Evolutionary conservation across 169 alveolate genomes (phyloP).

Genomic region (Plasmodium adleri): DNA sequence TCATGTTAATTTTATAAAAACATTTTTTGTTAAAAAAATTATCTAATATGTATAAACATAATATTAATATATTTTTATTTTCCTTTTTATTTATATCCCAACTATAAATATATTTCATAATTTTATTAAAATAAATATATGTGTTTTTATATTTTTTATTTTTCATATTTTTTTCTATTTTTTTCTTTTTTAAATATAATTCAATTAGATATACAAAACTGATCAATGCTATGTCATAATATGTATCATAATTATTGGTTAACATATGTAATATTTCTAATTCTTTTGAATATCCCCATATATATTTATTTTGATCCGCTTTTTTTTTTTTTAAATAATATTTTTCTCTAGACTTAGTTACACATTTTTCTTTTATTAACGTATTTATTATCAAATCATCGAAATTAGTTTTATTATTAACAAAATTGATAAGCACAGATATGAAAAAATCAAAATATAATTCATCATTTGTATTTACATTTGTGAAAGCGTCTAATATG

Average conservation of each 20-base stretch:
- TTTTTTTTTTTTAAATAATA: neutral
- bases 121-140: conserved; percentile 6
- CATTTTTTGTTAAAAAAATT: conserved; percentile 22
- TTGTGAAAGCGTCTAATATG: conserved; percentile 20
- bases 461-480: conserved; percentile 17
- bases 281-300: conserved; percentile 4
- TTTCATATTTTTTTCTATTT: neutral
- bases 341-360: neutral
- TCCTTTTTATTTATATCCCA: conserved; percentile 45
- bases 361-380: neutral
- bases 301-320: neutral
- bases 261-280: conserved; percentile 38
- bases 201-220: conserved; percentile 19
- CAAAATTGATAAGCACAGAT: conserved; percentile 19
- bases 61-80: conserved; percentile 41
- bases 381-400: conserved; percentile 35
- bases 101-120: conserved; percentile 39
- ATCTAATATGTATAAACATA: conserved; percentile 36
- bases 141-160: no score
- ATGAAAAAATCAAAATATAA: conserved; percentile 45
- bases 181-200: conserved; percentile 42
- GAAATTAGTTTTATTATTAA: conserved; percentile 51
- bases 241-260: conserved; percentile 48
- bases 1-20: conserved; percentile 25
- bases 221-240: conserved; percentile 37